A percentile compares a stretch with the other conserved stretches of the same genome.
Conservation (phyloP, 1,139 yeast species). For the Nematodospora anomalae region DNA sequence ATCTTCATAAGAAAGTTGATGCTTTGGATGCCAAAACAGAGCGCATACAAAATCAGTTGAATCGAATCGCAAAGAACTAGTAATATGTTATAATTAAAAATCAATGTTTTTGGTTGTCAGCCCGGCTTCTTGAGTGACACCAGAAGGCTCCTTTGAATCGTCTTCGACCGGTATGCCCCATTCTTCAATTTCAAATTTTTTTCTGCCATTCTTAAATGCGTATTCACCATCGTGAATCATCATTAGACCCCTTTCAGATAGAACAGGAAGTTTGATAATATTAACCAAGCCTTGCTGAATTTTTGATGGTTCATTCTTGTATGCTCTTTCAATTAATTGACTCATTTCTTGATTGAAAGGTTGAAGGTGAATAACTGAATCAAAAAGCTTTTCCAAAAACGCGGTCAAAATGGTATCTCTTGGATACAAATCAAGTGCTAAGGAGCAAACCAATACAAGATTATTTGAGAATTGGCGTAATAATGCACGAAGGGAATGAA, state of each 20-base stretch:
- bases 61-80: conserved; percentile 5
- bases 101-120: conserved; percentile 40
- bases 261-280: conserved; percentile 65
- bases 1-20: conserved; percentile 4
- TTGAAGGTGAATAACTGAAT: conserved; percentile 71
- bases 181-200: conserved; percentile 80
- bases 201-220: conserved; percentile 83
- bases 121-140: conserved; percentile 19
- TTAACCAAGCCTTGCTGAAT: conserved; percentile 86
- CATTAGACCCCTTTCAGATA: conserved; percentile 82
- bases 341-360: conserved; percentile 81
- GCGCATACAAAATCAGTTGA: conserved; percentile 17
- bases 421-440: conserved; percentile 70
- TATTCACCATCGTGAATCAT: conserved; percentile 70
- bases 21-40: conserved; percentile 13
- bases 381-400: conserved; percentile 60
- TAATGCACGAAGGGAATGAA: conserved; percentile 60
- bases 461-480: conserved; percentile 47
- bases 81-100: conserved; percentile 21
- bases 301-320: conserved; percentile 69
- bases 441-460: conserved; percentile 50
- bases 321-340: conserved; percentile 63
- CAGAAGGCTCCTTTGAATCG: conserved; percentile 44
- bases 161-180: conserved; percentile 97
- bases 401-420: conserved; percentile 50